Conservation (phyloP, 169 alveolate species). For the Plasmodium relictum region DNA sequence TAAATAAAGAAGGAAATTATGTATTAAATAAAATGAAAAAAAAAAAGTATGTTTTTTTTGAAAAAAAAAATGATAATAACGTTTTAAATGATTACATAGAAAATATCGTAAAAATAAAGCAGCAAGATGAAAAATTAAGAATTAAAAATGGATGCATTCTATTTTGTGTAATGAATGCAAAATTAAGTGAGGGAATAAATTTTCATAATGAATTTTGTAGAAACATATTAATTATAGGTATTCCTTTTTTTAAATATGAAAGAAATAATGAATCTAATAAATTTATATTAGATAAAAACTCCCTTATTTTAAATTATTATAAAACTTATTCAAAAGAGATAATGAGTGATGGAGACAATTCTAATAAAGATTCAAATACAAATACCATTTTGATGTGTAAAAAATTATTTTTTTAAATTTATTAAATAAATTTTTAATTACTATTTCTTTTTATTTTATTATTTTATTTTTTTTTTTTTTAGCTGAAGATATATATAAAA, state of each 20-base stretch:
- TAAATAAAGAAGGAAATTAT: conserved; percentile 45
- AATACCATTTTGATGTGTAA: neutral
- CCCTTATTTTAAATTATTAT: conserved; percentile 69
- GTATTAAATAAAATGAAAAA: conserved; percentile 35
- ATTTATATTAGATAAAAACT: conserved; percentile 42
- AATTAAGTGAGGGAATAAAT: conserved; percentile 97
- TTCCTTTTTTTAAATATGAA: conserved; percentile 92
- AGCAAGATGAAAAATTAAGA: neutral
- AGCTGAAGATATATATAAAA: conserved; percentile 17
- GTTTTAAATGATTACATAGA: conserved; percentile 10
- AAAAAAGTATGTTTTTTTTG: conserved; percentile 76
- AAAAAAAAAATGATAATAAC: conserved; percentile 32
- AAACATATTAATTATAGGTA: conserved; percentile 93
- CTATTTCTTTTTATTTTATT: neutral
- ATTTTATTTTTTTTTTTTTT: neutral
- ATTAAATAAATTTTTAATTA: neutral
- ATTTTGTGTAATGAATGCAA: conserved; percentile 89
- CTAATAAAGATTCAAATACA: neutral
- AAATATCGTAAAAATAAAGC: neutral
- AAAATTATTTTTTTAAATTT: neutral
- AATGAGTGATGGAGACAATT: neutral
- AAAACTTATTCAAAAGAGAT: conserved; percentile 46
- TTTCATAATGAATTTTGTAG: conserved; percentile 96
- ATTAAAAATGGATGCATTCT: conserved; percentile 89
- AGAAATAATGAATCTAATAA: conserved; percentile 12